Base-by-base conservation (phyloP, 352 stramenopile genomes). In the Phytophthora palmivora region DNA sequence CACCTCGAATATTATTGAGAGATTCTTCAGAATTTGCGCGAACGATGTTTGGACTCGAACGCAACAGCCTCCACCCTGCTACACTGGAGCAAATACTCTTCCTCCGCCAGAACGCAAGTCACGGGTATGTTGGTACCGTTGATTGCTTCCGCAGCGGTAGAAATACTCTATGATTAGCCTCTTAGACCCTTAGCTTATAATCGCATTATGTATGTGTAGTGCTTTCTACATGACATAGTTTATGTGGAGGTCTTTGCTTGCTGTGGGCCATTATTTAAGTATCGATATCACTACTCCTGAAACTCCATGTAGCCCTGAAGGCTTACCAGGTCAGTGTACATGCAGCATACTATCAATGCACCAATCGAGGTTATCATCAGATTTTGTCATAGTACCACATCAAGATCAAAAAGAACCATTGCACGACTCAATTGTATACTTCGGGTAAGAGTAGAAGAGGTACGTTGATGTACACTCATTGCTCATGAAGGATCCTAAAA, bases 21-120 rank as follows among this genome's bases (percentile, higher is more conserved):
- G 8, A 8, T 32, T 32, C 26, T 32, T 32, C 8, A 32, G 26
- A 9, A 32, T n/a, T 32, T 32, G 26, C 26, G 4, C 26, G 26
- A 8, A 32, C 26, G 26, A 32, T 8, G 8, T 32, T 32, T 32
- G 26, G 26, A 8, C 26, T 9, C 4, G 26, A 32, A 14, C 42
- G 33, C 15, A 50, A 62, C n/a, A 21, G 30, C 6, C 44, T 63
- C n/a, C 24, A 63, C 2, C 36, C 54, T 5, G 38, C 46, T 28
- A 63, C 55, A 6, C 45, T 56, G 10, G 55, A 63, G 21, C 24
- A 49, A 9, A 55, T 63, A 26, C 19, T 63, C n/a, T 56, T 63
- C 19, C 38, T 63, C 44, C 44, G 55, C 19, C 41, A 61, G 21
- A 61, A 61, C 33, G 3, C 6, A 6, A 61, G 32, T 19, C 37